Evolutionary conservation across 805 yeast genomes (phyloP), one percentile per base, ranked within the genome.

Genomic region (Pichia paraexigua): DNA sequence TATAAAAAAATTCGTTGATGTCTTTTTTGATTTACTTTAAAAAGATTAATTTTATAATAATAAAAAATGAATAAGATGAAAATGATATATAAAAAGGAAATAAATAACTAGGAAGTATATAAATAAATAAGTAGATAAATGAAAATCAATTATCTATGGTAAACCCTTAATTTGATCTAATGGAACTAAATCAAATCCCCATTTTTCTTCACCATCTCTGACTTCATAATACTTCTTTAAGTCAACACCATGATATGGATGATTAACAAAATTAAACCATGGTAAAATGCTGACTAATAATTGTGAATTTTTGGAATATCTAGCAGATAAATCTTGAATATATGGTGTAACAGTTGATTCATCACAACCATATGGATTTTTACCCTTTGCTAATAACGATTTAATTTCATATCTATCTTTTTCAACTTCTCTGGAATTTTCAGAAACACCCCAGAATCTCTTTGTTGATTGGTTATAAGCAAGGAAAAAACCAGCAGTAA

Each of bases 231-330:
- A 84, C 62, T 74, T 81, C 62, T 74, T 73, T 53, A 84, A 71
- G 62, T 83, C 85, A 53, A 86, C 81, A 25, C 92, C 94, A 67
- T 87, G 96, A 71, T 80, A 83, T 59, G 87, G 89, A 68, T 87
- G 96, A 65, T 80, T 71, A 45, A 82, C 89, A 56, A 85, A 71
- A 70, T 88, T 88, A 74, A 88, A 87, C 88, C 89, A 83, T 24
- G 95, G 95, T 60, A 87, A 66, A 54, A 85, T 63, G 51, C 81
- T 77, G 59, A 83, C 64, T 50, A 74, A 70, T 52, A 79, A 66
- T 62, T 79, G 80, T 9, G 95, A 80, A 63, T 81, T 81, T 58
- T 83, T 85, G 24, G 94, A 83, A 74, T 85, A 85, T 71, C 89
- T 78, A 60, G 85, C 80, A 53, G 95, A 81, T 56, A 85, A 75